These are phyloP conservation scores for Fusarium sp. DNA, from an alignment of 2,329 filamentous ascomycete species.

Conservation along the genomic window DNA sequence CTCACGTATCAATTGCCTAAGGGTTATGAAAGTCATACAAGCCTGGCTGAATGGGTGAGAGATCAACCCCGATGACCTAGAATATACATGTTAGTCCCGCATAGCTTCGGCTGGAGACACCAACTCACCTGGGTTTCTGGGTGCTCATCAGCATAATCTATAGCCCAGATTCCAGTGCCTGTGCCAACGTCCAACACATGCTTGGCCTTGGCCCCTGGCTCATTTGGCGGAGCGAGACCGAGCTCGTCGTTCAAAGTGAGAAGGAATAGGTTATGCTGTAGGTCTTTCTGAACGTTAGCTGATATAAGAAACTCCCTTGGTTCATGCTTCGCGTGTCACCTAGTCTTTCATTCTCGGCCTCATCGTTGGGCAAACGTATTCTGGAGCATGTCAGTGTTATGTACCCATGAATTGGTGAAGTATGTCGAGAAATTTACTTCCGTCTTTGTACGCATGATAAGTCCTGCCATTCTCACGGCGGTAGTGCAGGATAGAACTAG, in stretches of 20 bases:
- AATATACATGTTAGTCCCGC: background rate
- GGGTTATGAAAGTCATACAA: background rate
- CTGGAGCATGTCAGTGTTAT: background rate
- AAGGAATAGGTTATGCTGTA: conserved; percentile 38
- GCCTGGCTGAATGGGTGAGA: conserved; percentile 35
- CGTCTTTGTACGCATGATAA: conserved; percentile 25
- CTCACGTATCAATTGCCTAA: rapidly evolving
- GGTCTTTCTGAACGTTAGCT: background rate
- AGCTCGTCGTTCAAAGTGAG: conserved; percentile 34
- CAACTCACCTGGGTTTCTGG: conserved; percentile 20
- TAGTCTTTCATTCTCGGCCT: conserved; percentile 35
- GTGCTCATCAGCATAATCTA: conserved; percentile 38
- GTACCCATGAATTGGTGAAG: rapidly evolving
- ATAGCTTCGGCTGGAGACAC: rapidly evolving
- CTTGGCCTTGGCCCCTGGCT: conserved; percentile 17
- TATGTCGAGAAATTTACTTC: background rate
- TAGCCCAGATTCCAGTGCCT: conserved; percentile 42
- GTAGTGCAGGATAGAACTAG: conserved; percentile 20
- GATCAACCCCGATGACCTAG: conserved; percentile 28
- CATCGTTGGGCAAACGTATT: conserved; percentile 41
- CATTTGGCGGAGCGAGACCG: conserved; percentile 33
- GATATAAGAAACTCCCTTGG: background rate
- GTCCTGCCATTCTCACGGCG: conserved; percentile 25
- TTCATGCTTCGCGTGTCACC: background rate
- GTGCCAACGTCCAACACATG: conserved; percentile 41